These are phyloP conservation scores for Fusarium temperatum DNA, from an alignment of 2,329 filamentous ascomycete species.

Conservation along the genomic window DNA sequence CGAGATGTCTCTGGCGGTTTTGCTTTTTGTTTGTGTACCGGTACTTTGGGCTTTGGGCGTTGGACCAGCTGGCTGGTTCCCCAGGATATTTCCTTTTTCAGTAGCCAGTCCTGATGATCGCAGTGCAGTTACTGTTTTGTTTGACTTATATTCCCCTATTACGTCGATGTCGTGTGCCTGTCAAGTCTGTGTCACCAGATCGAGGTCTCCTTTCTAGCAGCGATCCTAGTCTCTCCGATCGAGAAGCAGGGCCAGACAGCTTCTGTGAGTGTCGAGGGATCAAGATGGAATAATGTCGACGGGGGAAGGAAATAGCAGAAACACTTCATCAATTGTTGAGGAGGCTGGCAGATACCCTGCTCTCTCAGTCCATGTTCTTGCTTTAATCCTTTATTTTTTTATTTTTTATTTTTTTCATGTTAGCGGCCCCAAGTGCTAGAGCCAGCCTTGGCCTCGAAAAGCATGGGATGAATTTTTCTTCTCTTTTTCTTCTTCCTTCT, in stretches of 20 bases:
- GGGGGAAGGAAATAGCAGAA: neutral
- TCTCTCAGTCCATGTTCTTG: neutral
- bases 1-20: constrained; percentile 20
- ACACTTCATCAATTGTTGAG: neutral
- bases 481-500: constrained; percentile 22
- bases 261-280: neutral
- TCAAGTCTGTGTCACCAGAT: constrained; percentile 1
- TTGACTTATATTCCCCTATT: neutral
- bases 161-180: constrained; percentile 16
- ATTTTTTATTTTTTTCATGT: neutral
- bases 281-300: neutral
- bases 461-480: constrained; percentile 17
- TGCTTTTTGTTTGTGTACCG: constrained; percentile 17
- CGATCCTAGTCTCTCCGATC: neutral
- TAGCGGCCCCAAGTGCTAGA: constrained; percentile 2
- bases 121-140: neutral
- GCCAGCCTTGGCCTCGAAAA: constrained; percentile 5
- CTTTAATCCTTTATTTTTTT: neutral
- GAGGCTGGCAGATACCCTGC: constrained; percentile 2
- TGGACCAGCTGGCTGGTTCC: constrained; percentile 7
- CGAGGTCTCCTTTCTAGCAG: neutral
- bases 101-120: constrained; percentile 1
- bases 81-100: constrained; percentile 14
- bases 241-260: neutral
- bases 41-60: constrained; percentile 7